Percentiles rank a stretch among this genome's conserved stretches.
Conservation (phyloP, 2,329 filamentous ascomycete genomes). For the Colletotrichum australisinense region DNA sequence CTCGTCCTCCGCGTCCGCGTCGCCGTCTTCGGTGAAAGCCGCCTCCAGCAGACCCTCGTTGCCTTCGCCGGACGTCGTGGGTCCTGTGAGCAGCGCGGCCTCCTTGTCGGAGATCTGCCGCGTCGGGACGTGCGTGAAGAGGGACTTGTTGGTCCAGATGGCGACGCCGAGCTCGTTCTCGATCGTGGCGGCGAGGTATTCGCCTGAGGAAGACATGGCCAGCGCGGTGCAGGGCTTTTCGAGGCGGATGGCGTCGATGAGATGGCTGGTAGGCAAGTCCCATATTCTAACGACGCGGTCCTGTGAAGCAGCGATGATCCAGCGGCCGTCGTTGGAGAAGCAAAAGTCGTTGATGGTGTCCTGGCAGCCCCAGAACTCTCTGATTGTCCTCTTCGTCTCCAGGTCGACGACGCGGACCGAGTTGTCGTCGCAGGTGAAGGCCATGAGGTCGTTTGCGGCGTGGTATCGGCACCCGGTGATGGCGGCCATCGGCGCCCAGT, state of each 20-base stretch:
- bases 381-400: constrained; percentile 88
- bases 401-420: constrained; percentile 91
- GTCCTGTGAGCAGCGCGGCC: constrained; percentile 72
- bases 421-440: constrained; percentile 88
- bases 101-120: constrained; percentile 84
- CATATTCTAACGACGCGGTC: constrained; percentile 87
- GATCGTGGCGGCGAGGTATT: constrained; percentile 92
- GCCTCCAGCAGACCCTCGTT: constrained; percentile 81
- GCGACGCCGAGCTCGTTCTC: constrained; percentile 88
- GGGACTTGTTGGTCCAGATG: constrained; percentile 93
- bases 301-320: constrained; percentile 89
- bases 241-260: constrained; percentile 91
- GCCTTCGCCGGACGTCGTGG: constrained; percentile 85
- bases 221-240: constrained; percentile 84
- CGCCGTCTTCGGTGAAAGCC: constrained; percentile 70
- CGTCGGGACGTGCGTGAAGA: constrained; percentile 91
- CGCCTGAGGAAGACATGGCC: constrained; percentile 89
- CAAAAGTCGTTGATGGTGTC: constrained; percentile 82
- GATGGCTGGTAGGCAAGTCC: constrained; percentile 94
- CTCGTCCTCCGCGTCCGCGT: constrained; percentile 62
- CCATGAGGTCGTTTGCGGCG: constrained; percentile 83
- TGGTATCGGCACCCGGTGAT: constrained; percentile 86
- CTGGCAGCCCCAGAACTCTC: constrained; percentile 89
- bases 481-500: constrained; percentile 82
- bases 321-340: constrained; percentile 93